These are phyloP conservation scores for Miamiensis avidus DNA, from an alignment of 169 alveolate genomes.

Conservation along the genomic window DNA sequence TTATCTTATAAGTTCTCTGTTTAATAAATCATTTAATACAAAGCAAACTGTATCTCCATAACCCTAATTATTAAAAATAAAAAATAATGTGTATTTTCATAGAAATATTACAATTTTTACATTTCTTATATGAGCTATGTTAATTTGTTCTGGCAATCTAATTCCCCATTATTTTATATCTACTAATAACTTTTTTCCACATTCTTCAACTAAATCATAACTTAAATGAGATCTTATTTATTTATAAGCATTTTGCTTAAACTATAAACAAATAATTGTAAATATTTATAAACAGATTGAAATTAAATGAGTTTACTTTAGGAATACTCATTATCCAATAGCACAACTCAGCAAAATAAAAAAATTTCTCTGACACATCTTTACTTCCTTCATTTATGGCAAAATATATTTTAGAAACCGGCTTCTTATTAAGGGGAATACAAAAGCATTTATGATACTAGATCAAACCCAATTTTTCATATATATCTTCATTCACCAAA, in stretches of 20 bases:
- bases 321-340: slow-evolving; percentile 71
- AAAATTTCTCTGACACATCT: slow-evolving; percentile 48
- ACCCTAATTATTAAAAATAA: slow-evolving; percentile 26
- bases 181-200: slow-evolving; percentile 24
- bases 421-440: slow-evolving; percentile 56
- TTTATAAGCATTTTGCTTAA: slow-evolving; percentile 24
- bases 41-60: slow-evolving; percentile 67
- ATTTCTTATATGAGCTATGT: slow-evolving; percentile 25
- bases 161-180: slow-evolving; percentile 49
- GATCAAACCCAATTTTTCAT: slow-evolving; percentile 71
- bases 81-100: not conserved
- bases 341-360: slow-evolving; percentile 61
- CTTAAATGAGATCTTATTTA: slow-evolving; percentile 20
- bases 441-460: slow-evolving; percentile 77
- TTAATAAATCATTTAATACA: slow-evolving; percentile 61
- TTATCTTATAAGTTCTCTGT: slow-evolving; percentile 60
- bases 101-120: slow-evolving; percentile 1
- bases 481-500: slow-evolving; percentile 69
- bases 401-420: slow-evolving; percentile 65
- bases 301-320: no score
- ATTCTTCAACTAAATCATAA: slow-evolving; percentile 35
- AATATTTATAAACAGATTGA: no score
- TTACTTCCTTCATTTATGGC: slow-evolving; percentile 47
- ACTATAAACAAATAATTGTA: no score
- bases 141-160: slow-evolving; percentile 42